Evolutionary conservation across 768 basidiomycete species (phyloP).

Genomic region (Hydnomerulius pinastri): DNA sequence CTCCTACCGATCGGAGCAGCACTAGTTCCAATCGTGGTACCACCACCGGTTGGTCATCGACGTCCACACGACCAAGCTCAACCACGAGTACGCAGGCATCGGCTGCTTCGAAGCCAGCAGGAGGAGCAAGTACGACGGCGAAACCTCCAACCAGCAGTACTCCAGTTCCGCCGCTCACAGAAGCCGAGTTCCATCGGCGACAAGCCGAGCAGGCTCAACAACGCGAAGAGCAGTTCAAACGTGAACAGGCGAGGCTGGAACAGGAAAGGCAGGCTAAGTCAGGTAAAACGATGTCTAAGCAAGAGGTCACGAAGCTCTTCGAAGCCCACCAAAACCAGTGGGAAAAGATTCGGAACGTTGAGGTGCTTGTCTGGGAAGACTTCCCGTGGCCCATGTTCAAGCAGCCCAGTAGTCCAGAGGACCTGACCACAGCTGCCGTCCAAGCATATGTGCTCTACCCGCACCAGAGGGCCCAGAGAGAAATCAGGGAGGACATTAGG

Average conservation of each 20-base stretch:
- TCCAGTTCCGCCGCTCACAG: conserved; percentile 31
- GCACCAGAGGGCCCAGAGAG: conserved; percentile 56
- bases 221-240: conserved; percentile 70
- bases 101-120: conserved; percentile 27
- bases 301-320: conserved; percentile 57
- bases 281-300: conserved; percentile 54
- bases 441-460: conserved; percentile 64
- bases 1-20: conserved; percentile 34
- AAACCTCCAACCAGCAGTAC: conserved; percentile 17
- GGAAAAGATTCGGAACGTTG: conserved; percentile 43
- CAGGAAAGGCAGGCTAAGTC: conserved; percentile 43
- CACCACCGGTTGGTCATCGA: conserved; percentile 29
- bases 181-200: conserved; percentile 62
- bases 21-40: conserved; percentile 29
- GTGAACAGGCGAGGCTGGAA: conserved; percentile 62
- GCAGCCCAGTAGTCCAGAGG: conserved; percentile 56
- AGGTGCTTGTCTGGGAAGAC: conserved; percentile 58
- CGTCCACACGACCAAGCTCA: conserved; percentile 31
- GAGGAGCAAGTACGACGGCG: conserved; percentile 21
- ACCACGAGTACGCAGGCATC: conserved; percentile 24
- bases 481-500: conserved; percentile 74
- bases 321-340: conserved; percentile 66
- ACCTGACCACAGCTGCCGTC: conserved; percentile 57
- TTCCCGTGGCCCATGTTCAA: conserved; percentile 78
- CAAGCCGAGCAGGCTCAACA: conserved; percentile 63